Percentiles rank a stretch among this genome's conserved stretches.
Evolutionary conservation across 2,329 filamentous ascomycete genomes (phyloP).

Genomic region (Fusarium sp.): DNA sequence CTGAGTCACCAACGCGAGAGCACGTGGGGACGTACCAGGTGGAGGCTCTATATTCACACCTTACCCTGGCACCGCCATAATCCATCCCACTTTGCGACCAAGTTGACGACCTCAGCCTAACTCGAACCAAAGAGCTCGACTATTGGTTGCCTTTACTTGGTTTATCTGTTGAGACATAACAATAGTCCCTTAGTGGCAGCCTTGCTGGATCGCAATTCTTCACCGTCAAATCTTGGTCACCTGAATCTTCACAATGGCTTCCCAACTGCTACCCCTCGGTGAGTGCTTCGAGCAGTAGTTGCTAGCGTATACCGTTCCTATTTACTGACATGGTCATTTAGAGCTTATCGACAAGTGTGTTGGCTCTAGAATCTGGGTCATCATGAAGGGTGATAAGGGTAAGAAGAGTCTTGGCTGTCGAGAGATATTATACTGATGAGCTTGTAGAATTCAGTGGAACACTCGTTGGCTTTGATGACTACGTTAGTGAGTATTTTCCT

Average conservation of each 20-base stretch:
- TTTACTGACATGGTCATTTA: constrained; percentile 55
- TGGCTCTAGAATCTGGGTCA: constrained; percentile 96
- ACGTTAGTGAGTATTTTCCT: constrained; percentile 85
- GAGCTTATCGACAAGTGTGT: constrained; percentile 99
- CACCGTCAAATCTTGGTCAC: constrained; percentile 10
- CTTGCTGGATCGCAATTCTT: not conserved
- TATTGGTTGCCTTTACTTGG: not conserved
- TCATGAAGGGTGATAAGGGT: constrained; percentile 99
- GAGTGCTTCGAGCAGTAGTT: constrained; percentile 40
- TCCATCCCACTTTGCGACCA: constrained; percentile 49
- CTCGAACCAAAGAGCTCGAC: constrained; percentile 12
- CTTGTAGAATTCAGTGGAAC: constrained; percentile 90
- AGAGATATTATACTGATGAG: constrained; percentile 28
- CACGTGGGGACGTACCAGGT: constrained; percentile 50
- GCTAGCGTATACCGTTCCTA: not conserved
- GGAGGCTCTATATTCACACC: constrained; percentile 40
- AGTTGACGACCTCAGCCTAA: constrained; percentile 31
- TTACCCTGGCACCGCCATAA: constrained; percentile 20
- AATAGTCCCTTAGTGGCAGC: not conserved
- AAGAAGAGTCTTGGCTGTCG: constrained; percentile 4
- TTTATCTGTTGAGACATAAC: not conserved
- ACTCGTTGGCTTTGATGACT: constrained; percentile 96
- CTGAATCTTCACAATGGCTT: constrained; percentile 67
- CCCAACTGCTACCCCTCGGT: constrained; percentile 80
- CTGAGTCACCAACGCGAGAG: constrained; percentile 55